Conservation (phyloP, 345 rosid genomes). For the Sisymbrium altissimum region DNA sequence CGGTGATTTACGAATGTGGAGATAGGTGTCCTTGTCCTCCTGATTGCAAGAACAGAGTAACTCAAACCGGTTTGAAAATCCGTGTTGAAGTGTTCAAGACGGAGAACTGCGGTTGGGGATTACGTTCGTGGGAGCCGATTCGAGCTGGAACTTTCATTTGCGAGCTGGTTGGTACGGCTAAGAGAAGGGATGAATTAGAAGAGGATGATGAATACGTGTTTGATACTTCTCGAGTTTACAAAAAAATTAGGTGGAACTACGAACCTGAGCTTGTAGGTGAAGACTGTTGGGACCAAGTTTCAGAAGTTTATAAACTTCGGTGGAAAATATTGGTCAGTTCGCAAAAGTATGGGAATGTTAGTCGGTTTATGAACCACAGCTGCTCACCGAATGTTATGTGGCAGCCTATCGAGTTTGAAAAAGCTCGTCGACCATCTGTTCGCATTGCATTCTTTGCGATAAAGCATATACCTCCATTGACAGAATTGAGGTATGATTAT, state of each 20-base stretch:
- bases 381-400: constrained; percentile 47
- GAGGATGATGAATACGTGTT: constrained; percentile 44
- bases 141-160: constrained; percentile 45
- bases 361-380: constrained; percentile 42
- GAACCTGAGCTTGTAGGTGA: constrained; percentile 17
- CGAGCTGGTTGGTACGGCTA: constrained; percentile 40
- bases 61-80: too few species aligned
- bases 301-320: constrained; percentile 35
- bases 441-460: constrained; percentile 39
- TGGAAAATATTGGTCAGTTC: constrained; percentile 51
- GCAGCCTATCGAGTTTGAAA: constrained; percentile 49
- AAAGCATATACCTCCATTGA: constrained; percentile 47
- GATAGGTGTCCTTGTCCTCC: too few species aligned
- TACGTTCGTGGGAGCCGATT: constrained; percentile 43
- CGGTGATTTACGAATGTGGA: too few species aligned
- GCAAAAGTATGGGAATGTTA: constrained; percentile 55
- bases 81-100: too few species aligned
- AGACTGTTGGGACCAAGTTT: constrained; percentile 14
- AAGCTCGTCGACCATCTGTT: not conserved
- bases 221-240: constrained; percentile 40
- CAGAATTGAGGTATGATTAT: constrained; percentile 50
- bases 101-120: not conserved
- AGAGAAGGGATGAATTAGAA: constrained; percentile 1
- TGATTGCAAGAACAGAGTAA: too few species aligned
- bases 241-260: constrained; percentile 3